Evolutionary conservation across 768 basidiomycete genomes (phyloP).

Genomic region (Dioszegia aurantiaca): DNA sequence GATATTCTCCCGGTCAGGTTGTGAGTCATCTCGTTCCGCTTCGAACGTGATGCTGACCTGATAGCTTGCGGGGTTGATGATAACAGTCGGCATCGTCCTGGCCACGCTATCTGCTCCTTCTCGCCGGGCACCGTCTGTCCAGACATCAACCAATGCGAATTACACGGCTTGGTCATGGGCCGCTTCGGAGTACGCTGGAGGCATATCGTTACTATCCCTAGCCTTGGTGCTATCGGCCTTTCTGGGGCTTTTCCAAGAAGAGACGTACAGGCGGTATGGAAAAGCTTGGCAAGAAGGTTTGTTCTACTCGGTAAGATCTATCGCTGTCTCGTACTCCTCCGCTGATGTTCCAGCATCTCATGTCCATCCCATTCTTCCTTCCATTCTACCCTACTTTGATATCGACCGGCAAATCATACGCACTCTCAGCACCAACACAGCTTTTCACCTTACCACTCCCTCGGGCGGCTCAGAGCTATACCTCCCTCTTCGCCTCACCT

Average conservation of each 20-base stretch:
- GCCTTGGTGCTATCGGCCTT: constrained; percentile 68
- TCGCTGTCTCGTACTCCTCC: not conserved
- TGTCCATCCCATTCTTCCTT: constrained; percentile 72
- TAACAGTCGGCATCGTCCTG: constrained; percentile 68
- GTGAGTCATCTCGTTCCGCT: constrained; percentile 39
- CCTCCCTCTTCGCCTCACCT: constrained; percentile 17
- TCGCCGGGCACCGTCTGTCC: constrained; percentile 13
- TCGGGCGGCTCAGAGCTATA: constrained; percentile 1
- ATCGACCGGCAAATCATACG: constrained; percentile 60
- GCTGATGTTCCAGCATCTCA: constrained; percentile 60
- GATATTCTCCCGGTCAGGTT: constrained; percentile 63
- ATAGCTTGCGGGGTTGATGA: constrained; percentile 65
- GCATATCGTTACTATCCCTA: constrained; percentile 66
- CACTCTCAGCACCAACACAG: constrained; percentile 55
- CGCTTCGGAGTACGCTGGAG: constrained; percentile 58
- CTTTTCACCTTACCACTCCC: constrained; percentile 23
- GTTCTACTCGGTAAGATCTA: constrained; percentile 70
- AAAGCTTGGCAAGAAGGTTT: constrained; percentile 77
- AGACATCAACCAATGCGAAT: not conserved
- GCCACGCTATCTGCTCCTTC: constrained; percentile 63
- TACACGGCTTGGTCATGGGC: not conserved
- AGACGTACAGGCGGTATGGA: constrained; percentile 69
- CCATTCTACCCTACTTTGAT: constrained; percentile 62
- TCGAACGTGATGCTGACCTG: not conserved
- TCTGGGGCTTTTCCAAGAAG: constrained; percentile 72